phyloP scores from a whole-genome alignment of 768 basidiomycete genomes.

The Mycena albidolilacea region DNA sequence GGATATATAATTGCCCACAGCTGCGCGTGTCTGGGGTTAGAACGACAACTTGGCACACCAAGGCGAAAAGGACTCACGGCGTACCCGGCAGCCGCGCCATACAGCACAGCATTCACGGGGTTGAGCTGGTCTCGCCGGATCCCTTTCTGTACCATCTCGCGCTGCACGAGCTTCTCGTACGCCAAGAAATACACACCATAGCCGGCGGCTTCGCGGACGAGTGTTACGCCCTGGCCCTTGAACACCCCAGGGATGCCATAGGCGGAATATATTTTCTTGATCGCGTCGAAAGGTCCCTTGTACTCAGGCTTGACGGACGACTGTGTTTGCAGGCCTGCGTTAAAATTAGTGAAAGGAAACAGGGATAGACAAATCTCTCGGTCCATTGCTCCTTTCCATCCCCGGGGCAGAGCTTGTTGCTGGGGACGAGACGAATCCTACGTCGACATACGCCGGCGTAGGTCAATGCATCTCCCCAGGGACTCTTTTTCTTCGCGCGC shows the following conservation, averaged over 20 bases:
- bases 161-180: slow-evolving; percentile 93
- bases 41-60: slow-evolving; percentile 1
- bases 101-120: slow-evolving; percentile 84
- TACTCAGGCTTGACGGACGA: slow-evolving; percentile 83
- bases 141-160: slow-evolving; percentile 82
- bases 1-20: slow-evolving; percentile 96
- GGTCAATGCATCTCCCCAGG: no score
- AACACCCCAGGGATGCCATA: slow-evolving; percentile 90
- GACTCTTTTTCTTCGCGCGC: no score
- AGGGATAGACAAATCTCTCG: neutral
- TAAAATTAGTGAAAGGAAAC: slow-evolving; percentile 21
- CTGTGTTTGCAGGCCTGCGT: slow-evolving; percentile 91
- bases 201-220: slow-evolving; percentile 85
- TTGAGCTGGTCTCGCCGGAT: slow-evolving; percentile 84
- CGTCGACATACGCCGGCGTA: no score
- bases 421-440: no score
- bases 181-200: slow-evolving; percentile 93
- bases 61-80: slow-evolving; percentile 67
- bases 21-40: slow-evolving; percentile 51
- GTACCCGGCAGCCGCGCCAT: slow-evolving; percentile 94
- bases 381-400: no score
- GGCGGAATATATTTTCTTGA: slow-evolving; percentile 82
- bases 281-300: slow-evolving; percentile 89
- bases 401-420: no score
- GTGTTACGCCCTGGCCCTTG: slow-evolving; percentile 93